Evolutionary conservation across 2,329 filamentous ascomycete genomes (phyloP).

Genomic region (Alternaria arborescens): DNA sequence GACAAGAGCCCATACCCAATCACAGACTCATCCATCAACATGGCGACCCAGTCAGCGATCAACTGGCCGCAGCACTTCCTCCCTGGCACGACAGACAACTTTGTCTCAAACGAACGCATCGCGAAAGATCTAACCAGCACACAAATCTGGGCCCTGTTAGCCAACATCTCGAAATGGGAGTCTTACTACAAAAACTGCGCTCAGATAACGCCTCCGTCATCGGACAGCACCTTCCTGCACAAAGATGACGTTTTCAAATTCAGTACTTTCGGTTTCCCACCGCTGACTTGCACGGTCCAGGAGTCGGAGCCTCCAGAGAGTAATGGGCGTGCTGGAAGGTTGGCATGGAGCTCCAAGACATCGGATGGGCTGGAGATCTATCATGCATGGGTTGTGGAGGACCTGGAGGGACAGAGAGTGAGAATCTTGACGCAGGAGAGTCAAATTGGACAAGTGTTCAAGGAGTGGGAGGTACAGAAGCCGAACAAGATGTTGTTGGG

Average conservation of each 20-base stretch:
- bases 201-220: constrained; percentile 38
- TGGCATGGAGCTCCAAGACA: constrained; percentile 32
- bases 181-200: constrained; percentile 47
- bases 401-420: constrained; percentile 41
- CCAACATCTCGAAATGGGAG: constrained; percentile 46
- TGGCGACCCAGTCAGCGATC: constrained; percentile 37
- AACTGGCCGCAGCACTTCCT: constrained; percentile 43
- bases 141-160: constrained; percentile 45
- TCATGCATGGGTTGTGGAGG: constrained; percentile 50
- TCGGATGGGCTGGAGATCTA: constrained; percentile 43
- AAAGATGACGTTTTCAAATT: constrained; percentile 45
- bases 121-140: constrained; percentile 34
- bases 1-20: not conserved
- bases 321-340: constrained; percentile 32
- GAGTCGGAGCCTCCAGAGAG: constrained; percentile 25
- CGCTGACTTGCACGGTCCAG: constrained; percentile 35
- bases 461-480: constrained; percentile 35
- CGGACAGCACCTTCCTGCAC: constrained; percentile 29
- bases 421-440: constrained; percentile 50
- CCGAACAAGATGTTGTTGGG: constrained; percentile 50
- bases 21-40: not conserved
- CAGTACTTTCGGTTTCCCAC: constrained; percentile 49
- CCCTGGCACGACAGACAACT: constrained; percentile 52
- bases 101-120: constrained; percentile 48
- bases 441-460: constrained; percentile 43